Percentiles rank a stretch among this genome's conserved stretches.
Conservation (phyloP, 305 asterid species). For the Andrographis paniculata region DNA sequence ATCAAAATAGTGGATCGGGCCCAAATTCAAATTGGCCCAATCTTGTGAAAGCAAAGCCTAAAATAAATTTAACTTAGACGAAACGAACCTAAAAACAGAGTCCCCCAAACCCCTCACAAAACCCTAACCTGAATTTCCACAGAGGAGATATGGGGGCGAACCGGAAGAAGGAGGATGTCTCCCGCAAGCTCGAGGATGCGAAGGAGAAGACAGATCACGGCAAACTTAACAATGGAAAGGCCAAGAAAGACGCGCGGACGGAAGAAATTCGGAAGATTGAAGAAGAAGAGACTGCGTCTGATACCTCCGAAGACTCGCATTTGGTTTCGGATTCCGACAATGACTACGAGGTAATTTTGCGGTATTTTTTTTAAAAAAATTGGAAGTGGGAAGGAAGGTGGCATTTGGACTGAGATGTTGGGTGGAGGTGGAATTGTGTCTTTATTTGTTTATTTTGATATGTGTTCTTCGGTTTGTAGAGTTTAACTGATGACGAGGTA, state of each 20-base stretch:
- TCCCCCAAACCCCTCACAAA: too few relatives aligned
- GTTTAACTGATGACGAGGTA: slow-evolving; percentile 33
- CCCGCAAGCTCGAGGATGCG: slow-evolving; percentile 18
- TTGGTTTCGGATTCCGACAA: slow-evolving; percentile 31
- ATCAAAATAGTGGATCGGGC: too few relatives aligned
- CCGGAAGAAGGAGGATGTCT: slow-evolving; percentile 16
- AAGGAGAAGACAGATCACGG: background rate
- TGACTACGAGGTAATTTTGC: slow-evolving; percentile 25
- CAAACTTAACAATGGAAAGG: slow-evolving; percentile 10
- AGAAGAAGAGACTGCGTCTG: slow-evolving; percentile 23
- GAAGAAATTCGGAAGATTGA: slow-evolving; percentile 22
- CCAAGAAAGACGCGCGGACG: slow-evolving; percentile 12
- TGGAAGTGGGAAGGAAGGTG: background rate
- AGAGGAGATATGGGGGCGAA: slow-evolving; percentile 15
- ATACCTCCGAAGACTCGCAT: slow-evolving; percentile 36
- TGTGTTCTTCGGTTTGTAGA: slow-evolving; percentile 30
- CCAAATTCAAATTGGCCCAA: too few relatives aligned
- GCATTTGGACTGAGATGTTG: background rate
- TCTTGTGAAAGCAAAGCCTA: too few relatives aligned
- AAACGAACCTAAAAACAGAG: too few relatives aligned
- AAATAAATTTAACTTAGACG: too few relatives aligned
- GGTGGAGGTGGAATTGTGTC: too few relatives aligned
- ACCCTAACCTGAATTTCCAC: too few relatives aligned
- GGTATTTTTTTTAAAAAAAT: background rate
- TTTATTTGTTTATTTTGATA: slow-evolving; percentile 4